Evolutionary conservation across 1,139 yeast genomes (phyloP).

Genomic region (Yamadazyma oceani): DNA sequence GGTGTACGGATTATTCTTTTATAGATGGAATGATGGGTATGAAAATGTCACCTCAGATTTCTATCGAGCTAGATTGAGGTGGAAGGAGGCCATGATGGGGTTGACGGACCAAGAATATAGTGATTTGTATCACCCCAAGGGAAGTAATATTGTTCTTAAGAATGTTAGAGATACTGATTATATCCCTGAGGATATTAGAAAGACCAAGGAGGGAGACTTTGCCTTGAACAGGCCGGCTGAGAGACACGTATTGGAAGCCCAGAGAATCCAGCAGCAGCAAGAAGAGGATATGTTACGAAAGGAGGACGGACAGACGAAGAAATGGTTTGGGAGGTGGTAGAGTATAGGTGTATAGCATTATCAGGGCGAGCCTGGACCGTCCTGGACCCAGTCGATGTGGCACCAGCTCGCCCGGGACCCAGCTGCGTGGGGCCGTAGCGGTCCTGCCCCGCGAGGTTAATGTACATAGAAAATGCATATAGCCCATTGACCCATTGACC

Average conservation of each 20-base stretch:
- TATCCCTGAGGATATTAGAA: conserved; percentile 39
- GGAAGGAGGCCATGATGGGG: conserved; percentile 55
- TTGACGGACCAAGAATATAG: conserved; percentile 60
- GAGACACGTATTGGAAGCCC: conserved; percentile 75
- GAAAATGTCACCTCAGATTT: conserved; percentile 74
- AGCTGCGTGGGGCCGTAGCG: too few species aligned
- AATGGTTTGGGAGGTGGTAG: conserved; percentile 3
- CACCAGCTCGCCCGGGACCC: too few species aligned
- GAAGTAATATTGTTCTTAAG: conserved; percentile 33
- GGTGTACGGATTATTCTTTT: conserved; percentile 65
- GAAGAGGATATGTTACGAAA: conserved; percentile 68
- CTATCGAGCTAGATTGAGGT: conserved; percentile 57
- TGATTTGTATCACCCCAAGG: conserved; percentile 55
- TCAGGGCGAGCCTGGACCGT: too few species aligned
- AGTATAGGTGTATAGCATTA: too few species aligned
- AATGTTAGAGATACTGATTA: conserved; percentile 45
- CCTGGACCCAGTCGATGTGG: too few species aligned
- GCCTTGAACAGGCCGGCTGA: conserved; percentile 71
- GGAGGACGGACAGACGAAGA: conserved; percentile 18
- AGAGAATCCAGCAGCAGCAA: conserved; percentile 63
- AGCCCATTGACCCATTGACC: too few species aligned
- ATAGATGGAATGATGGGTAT: conserved; percentile 83
- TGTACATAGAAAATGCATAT: too few species aligned
- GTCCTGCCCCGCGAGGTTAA: too few species aligned
- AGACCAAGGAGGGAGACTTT: conserved; percentile 43